Percentiles rank a stretch among this genome's conserved stretches.
phyloP scores from a whole-genome alignment of 208 protist genomes.

The Crithidia thermophila region DNA sequence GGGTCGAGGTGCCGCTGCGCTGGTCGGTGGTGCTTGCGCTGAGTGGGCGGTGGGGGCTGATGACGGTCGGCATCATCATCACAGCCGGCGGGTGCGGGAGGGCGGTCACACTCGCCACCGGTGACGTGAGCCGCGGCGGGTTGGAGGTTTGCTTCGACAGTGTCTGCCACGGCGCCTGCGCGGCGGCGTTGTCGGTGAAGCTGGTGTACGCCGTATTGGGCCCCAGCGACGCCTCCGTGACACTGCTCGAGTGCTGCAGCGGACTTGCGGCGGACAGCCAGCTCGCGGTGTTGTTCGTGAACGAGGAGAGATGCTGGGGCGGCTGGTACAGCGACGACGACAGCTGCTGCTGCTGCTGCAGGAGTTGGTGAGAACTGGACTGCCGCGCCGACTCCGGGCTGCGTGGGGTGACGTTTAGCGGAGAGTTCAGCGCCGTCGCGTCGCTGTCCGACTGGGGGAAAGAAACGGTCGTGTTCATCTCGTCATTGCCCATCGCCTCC shows the following conservation, averaged over 20 bases:
- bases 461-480: background rate
- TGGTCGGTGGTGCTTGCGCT: background rate
- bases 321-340: background rate
- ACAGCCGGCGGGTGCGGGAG: constrained; percentile 13
- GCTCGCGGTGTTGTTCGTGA: background rate
- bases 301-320: background rate
- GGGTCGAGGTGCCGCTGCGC: constrained; percentile 8
- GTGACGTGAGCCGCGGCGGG: background rate
- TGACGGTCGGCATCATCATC: background rate
- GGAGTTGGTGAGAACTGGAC: background rate
- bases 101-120: background rate
- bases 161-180: background rate
- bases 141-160: constrained; percentile 10
- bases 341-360: background rate
- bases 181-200: background rate
- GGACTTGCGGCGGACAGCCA: background rate
- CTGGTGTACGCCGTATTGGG: background rate
- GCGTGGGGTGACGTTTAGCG: constrained; percentile 10
- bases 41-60: background rate
- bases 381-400: background rate
- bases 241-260: constrained; percentile 1
- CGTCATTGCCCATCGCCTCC: constrained; percentile 4
- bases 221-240: background rate
- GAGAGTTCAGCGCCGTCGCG: background rate
- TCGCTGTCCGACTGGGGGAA: too few relatives aligned